Evolutionary conservation across 352 stramenopile genomes (phyloP).

Genomic region (Elongisporangium prolatum): DNA sequence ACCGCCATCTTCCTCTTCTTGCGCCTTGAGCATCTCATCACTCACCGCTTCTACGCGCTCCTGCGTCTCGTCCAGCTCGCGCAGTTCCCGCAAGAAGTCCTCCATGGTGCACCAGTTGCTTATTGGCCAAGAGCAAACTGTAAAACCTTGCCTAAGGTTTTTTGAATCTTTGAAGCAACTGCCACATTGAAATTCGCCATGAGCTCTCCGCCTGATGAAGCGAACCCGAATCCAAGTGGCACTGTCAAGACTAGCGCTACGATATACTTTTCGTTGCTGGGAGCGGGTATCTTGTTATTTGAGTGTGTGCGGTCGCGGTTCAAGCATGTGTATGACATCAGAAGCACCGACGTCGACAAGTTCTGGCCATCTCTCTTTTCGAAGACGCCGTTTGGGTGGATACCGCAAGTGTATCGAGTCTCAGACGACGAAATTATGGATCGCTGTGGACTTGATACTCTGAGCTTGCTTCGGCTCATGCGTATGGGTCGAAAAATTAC

Average conservation of each 20-base stretch:
- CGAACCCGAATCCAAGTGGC: slow-evolving; percentile 57
- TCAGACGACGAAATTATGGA: slow-evolving; percentile 65
- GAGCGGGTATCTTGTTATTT: slow-evolving; percentile 53
- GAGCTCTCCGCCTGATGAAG: slow-evolving; percentile 47
- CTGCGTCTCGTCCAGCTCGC: slow-evolving; percentile 76
- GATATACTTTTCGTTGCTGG: slow-evolving; percentile 60
- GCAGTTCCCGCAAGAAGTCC: slow-evolving; percentile 71
- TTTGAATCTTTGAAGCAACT: background rate
- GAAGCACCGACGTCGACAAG: slow-evolving; percentile 22
- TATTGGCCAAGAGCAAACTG: background rate
- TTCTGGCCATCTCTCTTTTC: slow-evolving; percentile 18
- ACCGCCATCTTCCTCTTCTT: slow-evolving; percentile 22
- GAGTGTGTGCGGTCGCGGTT: slow-evolving; percentile 52
- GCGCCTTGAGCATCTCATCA: slow-evolving; percentile 59
- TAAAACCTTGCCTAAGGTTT: background rate
- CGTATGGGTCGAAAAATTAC: slow-evolving; percentile 63
- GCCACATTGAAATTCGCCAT: slow-evolving; percentile 3
- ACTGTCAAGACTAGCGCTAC: slow-evolving; percentile 61
- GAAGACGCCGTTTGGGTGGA: slow-evolving; percentile 42
- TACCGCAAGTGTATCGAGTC: slow-evolving; percentile 29
- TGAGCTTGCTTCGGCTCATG: slow-evolving; percentile 70
- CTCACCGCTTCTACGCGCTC: slow-evolving; percentile 79
- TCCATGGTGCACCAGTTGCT: slow-evolving; percentile 30
- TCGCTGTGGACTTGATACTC: slow-evolving; percentile 68
- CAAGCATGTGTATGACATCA: slow-evolving; percentile 48